Evolutionary conservation across 805 yeast genomes (phyloP).

Genomic region (Metschnikowia picachoensis): DNA sequence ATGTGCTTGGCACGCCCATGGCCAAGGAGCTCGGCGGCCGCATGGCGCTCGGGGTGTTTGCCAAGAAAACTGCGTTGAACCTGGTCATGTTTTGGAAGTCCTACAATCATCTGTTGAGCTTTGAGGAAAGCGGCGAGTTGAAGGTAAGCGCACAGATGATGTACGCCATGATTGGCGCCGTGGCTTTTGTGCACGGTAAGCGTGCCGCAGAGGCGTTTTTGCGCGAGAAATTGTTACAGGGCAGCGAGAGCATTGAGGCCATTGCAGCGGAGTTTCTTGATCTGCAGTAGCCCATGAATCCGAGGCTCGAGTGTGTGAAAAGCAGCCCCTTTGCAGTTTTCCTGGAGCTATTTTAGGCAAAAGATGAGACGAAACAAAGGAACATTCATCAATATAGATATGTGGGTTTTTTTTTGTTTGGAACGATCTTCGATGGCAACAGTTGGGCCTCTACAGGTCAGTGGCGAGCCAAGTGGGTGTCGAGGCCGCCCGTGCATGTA

Average conservation of each 20-base stretch:
- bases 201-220: constrained; percentile 56
- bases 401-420: no score
- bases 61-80: constrained; percentile 46
- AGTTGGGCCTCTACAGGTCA: no score
- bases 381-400: no score
- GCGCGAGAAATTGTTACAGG: constrained; percentile 43
- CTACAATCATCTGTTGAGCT: constrained; percentile 44
- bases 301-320: background rate
- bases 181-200: constrained; percentile 60
- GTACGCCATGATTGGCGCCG: constrained; percentile 66
- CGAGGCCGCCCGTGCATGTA: constrained; percentile 1
- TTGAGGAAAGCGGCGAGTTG: constrained; percentile 52
- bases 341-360: no score
- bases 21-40: constrained; percentile 52
- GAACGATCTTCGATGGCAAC: no score
- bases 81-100: constrained; percentile 64
- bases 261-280: constrained; percentile 32
- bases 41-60: constrained; percentile 47
- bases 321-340: background rate
- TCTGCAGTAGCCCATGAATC: constrained; percentile 1
- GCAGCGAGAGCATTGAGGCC: constrained; percentile 28
- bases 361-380: no score
- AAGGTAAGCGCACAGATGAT: constrained; percentile 52
- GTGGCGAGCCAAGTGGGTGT: no score
- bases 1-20: constrained; percentile 53